Base-by-base conservation (phyloP, 2,329 filamentous ascomycete species). In the Rutstroemia sp. region DNA sequence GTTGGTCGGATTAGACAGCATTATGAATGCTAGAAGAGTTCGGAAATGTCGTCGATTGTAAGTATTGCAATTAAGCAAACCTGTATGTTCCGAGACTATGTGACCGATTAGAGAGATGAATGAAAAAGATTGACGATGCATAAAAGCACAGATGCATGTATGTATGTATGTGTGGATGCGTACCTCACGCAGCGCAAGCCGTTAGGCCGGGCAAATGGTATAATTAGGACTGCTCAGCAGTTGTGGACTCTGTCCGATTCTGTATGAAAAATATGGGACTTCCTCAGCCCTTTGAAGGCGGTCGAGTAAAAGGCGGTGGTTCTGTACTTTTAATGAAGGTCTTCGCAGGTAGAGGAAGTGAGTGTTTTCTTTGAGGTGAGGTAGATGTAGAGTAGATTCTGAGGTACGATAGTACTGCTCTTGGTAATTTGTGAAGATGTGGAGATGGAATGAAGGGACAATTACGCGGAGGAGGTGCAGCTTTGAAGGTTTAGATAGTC, bases 101-200 rank as follows among this genome's bases (percentile, higher is more conserved):
- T 17, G 27, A 39, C 38, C 14, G 34, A 56, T 56, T 44, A 51
- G 34, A 44, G 34, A 34, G 36, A 54, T 46, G 16, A 51, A 25
- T 34, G 16, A 25, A 27, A 44, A 44, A 38, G 30, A 27, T 51
- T 36, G 21, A 17, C 16, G 17, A 48, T 34, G 46, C 34, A 48
- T 36, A 47, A 25, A 27, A 25, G 12, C 16, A 47, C 27, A 16
- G 23, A 36, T 48, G 7, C 2, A 19, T 48, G 19, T 12, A 21
- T 45, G 5, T 16, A 45, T 54, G 21, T 42, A 34, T 48, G 6
- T 4, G 10, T 48, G n/a, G 12, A 36, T 42, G 14, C 75, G 65
- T 72, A 90, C 87, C 86, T 91, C 86, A 85, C 86, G 85, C 86
- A 89, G 84, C 80, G 84, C 85, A 87, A 88, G 84, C 85, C 83